Percentiles rank a stretch among this genome's conserved stretches.
Conservation (phyloP, 257 asterid species). For the Solanum bukasovii region DNA sequence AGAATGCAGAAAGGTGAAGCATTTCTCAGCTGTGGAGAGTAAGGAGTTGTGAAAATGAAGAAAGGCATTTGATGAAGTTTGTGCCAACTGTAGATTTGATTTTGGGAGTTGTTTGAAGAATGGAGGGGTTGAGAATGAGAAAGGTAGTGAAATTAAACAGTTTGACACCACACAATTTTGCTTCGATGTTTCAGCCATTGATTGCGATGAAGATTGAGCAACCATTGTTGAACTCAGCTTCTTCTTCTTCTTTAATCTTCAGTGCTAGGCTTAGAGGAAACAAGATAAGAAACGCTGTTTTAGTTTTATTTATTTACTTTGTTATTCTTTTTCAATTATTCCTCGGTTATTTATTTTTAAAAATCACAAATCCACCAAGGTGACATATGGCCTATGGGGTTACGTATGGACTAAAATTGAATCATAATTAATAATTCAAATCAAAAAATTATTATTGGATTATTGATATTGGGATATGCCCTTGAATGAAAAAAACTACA, state of each 20-base stretch:
- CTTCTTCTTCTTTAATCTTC: neutral
- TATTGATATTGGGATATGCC: neutral
- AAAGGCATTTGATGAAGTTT: slow-evolving; percentile 29
- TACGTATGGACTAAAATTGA: neutral
- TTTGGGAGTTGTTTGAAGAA: slow-evolving; percentile 26
- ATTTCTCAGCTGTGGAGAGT: slow-evolving; percentile 25
- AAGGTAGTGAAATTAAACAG: slow-evolving; percentile 24
- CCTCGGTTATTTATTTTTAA: neutral
- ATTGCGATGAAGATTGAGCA: slow-evolving; percentile 6
- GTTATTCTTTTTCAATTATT: neutral
- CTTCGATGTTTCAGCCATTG: slow-evolving; percentile 3
- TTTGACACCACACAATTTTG: slow-evolving; percentile 8
- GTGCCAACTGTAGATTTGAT: slow-evolving; percentile 27
- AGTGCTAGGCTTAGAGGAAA: neutral
- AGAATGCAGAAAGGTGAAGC: slow-evolving; percentile 17
- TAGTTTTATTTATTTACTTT: neutral
- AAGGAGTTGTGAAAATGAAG: slow-evolving; percentile 29
- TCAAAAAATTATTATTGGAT: no score
- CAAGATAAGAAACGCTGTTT: slow-evolving; percentile 16
- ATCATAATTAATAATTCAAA: neutral
- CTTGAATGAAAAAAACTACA: no score
- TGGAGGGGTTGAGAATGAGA: slow-evolving; percentile 31
- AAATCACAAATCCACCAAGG: neutral
- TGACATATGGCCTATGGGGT: neutral
- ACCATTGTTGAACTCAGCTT: neutral